A percentile compares a stretch with the other conserved stretches of the same genome.
These are phyloP conservation scores for Stagonosporopsis vannaccii DNA, from an alignment of 2,329 filamentous ascomycete species.

Conservation along the genomic window DNA sequence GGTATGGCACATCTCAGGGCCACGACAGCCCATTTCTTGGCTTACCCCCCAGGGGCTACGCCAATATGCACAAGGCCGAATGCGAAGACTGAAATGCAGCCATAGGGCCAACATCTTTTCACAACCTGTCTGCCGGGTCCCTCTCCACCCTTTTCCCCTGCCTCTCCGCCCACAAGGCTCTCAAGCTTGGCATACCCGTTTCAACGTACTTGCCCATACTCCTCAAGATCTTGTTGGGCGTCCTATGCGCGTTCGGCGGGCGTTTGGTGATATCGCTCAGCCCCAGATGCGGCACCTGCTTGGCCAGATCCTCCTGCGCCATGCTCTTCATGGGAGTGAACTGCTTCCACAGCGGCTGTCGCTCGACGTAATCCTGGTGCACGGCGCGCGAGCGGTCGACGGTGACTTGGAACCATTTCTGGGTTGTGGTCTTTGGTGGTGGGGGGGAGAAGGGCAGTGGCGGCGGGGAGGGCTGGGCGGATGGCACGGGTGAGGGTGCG, in stretches of 20 bases:
- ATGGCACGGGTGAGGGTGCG: slow-evolving; percentile 1
- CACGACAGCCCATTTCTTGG: too few species aligned
- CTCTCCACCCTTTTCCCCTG: not conserved
- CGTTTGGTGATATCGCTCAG: slow-evolving; percentile 52
- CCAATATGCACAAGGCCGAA: too few species aligned
- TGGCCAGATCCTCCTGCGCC: slow-evolving; percentile 49
- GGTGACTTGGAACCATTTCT: slow-evolving; percentile 52
- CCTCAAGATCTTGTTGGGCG: slow-evolving; percentile 41
- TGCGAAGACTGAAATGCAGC: not conserved
- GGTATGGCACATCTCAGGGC: too few species aligned
- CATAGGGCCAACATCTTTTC: too few species aligned
- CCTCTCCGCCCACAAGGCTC: slow-evolving; percentile 38
- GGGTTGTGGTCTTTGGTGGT: slow-evolving; percentile 10
- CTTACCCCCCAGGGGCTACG: too few species aligned
- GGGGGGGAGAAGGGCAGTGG: slow-evolving; percentile 34
- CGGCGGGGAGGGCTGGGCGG: not conserved
- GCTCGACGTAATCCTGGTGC: slow-evolving; percentile 53
- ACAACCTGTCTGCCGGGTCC: not conserved
- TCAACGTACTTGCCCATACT: slow-evolving; percentile 33
- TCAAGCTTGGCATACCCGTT: slow-evolving; percentile 41
- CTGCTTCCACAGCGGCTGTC: slow-evolving; percentile 44
- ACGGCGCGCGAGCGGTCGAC: slow-evolving; percentile 49
- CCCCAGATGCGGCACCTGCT: slow-evolving; percentile 50
- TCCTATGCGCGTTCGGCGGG: slow-evolving; percentile 43
- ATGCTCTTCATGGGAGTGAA: slow-evolving; percentile 42